These are phyloP conservation scores for Fennellomyces sp. DNA, from an alignment of 371 early-diverging fungal species.

Conservation along the genomic window DNA sequence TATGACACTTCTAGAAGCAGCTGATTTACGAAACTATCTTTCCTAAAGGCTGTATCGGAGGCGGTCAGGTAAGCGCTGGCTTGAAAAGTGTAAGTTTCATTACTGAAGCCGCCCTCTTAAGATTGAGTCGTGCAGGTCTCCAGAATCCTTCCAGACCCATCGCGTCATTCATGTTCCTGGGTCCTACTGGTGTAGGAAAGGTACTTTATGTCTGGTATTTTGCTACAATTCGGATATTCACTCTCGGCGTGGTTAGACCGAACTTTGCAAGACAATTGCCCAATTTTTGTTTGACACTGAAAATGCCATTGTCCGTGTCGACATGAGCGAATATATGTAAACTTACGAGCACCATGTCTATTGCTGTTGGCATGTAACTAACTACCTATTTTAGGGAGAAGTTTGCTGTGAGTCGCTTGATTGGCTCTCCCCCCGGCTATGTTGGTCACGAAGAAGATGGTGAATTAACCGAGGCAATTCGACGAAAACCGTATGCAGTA, in stretches of 20 bases:
- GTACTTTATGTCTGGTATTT: conserved; percentile 7
- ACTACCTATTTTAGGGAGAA: no score
- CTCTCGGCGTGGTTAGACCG: conserved; percentile 69
- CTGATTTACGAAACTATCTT: not conserved
- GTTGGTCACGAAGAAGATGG: conserved; percentile 89
- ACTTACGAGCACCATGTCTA: no score
- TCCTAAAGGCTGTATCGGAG: conserved; percentile 71
- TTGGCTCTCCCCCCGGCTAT: conserved; percentile 92
- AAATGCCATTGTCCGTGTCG: conserved; percentile 84
- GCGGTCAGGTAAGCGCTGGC: conserved; percentile 75
- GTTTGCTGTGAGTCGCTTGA: conserved; percentile 74
- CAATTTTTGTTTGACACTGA: conserved; percentile 89
- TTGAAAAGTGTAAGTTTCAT: not conserved
- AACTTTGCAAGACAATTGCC: conserved; percentile 90
- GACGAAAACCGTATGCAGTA: conserved; percentile 90
- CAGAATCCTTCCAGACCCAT: conserved; percentile 74
- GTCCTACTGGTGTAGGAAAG: conserved; percentile 92
- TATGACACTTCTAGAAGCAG: not conserved
- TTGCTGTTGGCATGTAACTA: no score
- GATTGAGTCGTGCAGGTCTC: conserved; percentile 74
- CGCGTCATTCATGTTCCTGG: conserved; percentile 91
- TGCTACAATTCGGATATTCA: not conserved
- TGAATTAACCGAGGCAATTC: conserved; percentile 87
- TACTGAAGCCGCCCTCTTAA: not conserved
- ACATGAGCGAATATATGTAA: conserved; percentile 95